These are phyloP conservation scores for Salix caprea DNA, from an alignment of 345 rosid species.

Conservation along the genomic window DNA sequence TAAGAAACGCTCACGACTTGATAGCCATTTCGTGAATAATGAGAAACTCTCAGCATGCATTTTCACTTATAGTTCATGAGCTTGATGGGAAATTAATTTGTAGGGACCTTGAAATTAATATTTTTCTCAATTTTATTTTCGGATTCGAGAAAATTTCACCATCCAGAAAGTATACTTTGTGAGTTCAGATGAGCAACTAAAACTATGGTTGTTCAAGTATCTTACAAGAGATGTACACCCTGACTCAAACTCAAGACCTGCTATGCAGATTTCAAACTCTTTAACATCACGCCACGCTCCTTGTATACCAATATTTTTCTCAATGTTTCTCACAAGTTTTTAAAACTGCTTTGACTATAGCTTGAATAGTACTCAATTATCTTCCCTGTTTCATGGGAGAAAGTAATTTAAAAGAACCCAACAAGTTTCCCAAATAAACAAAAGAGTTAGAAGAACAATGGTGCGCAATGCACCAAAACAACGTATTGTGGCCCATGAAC, in stretches of 20 bases:
- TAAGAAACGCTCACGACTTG: background rate
- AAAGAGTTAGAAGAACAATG: background rate
- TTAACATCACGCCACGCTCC: no score
- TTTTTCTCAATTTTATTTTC: background rate
- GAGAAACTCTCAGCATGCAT: background rate
- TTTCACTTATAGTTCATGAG: background rate
- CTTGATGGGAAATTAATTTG: background rate
- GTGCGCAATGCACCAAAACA: background rate
- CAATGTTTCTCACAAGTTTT: background rate
- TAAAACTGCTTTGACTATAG: background rate
- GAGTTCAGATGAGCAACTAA: no score
- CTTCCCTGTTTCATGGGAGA: constrained; percentile 8
- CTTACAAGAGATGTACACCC: no score
- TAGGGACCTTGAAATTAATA: background rate
- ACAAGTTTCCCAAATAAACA: background rate
- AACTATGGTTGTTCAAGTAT: no score
- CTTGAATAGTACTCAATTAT: background rate
- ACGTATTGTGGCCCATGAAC: background rate
- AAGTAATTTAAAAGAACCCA: background rate
- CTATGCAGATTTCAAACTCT: fast-evolving
- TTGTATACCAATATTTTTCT: background rate
- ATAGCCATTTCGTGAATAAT: background rate
- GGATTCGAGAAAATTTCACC: no score
- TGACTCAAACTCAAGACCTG: no score
- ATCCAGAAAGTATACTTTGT: fast-evolving